Base-by-base conservation (phyloP, 768 basidiomycete genomes). In the Rhizopogon salebrosus region DNA sequence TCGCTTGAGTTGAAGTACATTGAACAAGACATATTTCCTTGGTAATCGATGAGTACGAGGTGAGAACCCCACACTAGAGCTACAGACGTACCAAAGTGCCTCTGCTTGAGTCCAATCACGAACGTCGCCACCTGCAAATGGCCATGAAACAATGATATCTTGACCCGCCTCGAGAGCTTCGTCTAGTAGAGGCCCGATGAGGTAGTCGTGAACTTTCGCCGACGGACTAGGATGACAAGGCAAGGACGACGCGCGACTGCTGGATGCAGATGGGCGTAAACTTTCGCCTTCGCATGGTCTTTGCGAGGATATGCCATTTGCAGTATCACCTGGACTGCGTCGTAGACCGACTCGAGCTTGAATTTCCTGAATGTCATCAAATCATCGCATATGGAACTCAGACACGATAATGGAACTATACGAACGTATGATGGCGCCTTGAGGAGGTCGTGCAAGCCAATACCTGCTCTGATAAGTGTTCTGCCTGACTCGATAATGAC, bases 21-120 rank as follows among this genome's bases (percentile, higher is more conserved):
- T 78, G 70, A 93, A 92, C 16, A 97, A 78, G 46, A 89, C 71
- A 60, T 95, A 75, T 73, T 94, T 94, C 89, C 92, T 95, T 71
- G 31, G 49, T 34, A 42, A 24, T 41, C 41, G 46, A 41, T 55
- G 29, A 43, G 41, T n/a, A n/a, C 20, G 22, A 34, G 45, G 45
- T 31, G 31, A 34, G 8, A 22, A 16, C 4, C 10, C n/a, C 31
- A 46, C 2, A 8, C 16, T 36, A 49, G 10, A n/a, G 48, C 35
- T 27, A n/a, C 43, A 34, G 45, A 71, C 84, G 46, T 64, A 93
- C 93, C 92, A 92, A 48, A 97, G 74, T 0, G 92, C 94, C 66
- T 95, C 93, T 16, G 90, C 88, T 58, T 92, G 91, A 18, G 74
- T 77, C 84, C 85, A 95, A 63, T 95, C 87, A 14, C 71, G 75